phyloP scores from a whole-genome alignment of 371 early-diverging fungal genomes.

The Phascolomyces articulosus region DNA sequence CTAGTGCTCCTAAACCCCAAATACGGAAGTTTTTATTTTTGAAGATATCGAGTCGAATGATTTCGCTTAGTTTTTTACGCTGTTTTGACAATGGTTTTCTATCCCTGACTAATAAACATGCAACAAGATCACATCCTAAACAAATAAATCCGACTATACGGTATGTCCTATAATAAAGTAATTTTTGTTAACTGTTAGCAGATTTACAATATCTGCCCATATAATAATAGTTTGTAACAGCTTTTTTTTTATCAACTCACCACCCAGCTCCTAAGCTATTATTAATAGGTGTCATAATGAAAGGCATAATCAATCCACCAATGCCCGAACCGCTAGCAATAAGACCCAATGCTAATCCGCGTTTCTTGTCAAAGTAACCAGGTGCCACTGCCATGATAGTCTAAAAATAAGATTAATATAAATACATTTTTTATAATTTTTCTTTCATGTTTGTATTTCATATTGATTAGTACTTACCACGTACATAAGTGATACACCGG shows the following conservation, averaged over 20 bases:
- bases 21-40: conserved; percentile 18
- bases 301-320: conserved; percentile 75
- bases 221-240: background rate
- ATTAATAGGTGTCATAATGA: conserved; percentile 63
- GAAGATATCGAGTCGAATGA: conserved; percentile 18
- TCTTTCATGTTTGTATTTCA: background rate
- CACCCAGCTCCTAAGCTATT: conserved; percentile 58
- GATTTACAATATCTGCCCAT: no score
- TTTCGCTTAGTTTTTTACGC: background rate
- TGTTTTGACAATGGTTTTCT: conserved; percentile 11
- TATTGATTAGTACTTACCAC: conserved; percentile 6
- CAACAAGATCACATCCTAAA: conserved; percentile 13
- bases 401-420: conserved; percentile 4
- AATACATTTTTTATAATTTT: background rate
- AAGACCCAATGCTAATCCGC: conserved; percentile 78
- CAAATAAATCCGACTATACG: conserved; percentile 24
- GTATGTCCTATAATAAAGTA: conserved; percentile 18
- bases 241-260: conserved; percentile 20
- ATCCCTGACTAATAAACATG: conserved; percentile 21
- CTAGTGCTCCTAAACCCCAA: conserved; percentile 32
- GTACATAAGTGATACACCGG: conserved; percentile 62
- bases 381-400: conserved; percentile 49
- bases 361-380: conserved; percentile 72
- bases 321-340: conserved; percentile 81
- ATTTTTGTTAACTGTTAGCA: background rate